Evolutionary conservation across 1,139 yeast species (phyloP), one percentile per base, ranked within the genome.

Genomic region (Saccharomyces hybrid): DNA sequence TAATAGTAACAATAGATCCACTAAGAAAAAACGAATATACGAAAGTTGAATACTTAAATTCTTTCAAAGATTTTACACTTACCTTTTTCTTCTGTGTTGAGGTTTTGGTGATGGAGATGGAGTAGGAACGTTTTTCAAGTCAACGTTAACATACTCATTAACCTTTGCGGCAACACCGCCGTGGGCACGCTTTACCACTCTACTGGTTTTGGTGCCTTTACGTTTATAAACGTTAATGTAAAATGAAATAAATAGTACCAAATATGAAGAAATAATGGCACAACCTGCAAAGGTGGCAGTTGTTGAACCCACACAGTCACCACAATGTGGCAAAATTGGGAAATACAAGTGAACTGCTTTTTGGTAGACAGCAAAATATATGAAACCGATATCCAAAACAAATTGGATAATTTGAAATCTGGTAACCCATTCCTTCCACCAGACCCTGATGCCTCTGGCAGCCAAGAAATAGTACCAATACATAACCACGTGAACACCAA

Each of bases 401-500:
- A 86, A 86, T 72, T 86, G 95, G 60, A 83, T 74, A 69, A 86
- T 86, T 73, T 86, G 95, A 75, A 84, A 83, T 64, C 88, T 78
- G 51, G 95, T 86, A 60, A 86, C 90, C 93, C 91, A 86, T 74
- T 85, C 88, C 72, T 86, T 86, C 95, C 95, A 86, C 91, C 91
- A 86, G 50, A 86, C 93, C 71, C 84, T 79, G 63, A 86, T 84
- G 58, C 91, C 91, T 71, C 89, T 78, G 31, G 93, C 86, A 46
- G 90, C 84, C 61, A 86, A 76, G 75, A 85, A 86, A 73, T 86
- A 86, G 75, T 86, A 86, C 81, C 86, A 86, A 75, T 86, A 86
- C 95, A 86, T 86, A 44, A 86, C 80, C 32, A 85, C 90, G 67
- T 86, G 93, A 47, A 86, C 93, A 50, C 83, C 84, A 69, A 86